Base-by-base conservation (phyloP, 257 asterid genomes). In the Scutellaria barbata region DNA sequence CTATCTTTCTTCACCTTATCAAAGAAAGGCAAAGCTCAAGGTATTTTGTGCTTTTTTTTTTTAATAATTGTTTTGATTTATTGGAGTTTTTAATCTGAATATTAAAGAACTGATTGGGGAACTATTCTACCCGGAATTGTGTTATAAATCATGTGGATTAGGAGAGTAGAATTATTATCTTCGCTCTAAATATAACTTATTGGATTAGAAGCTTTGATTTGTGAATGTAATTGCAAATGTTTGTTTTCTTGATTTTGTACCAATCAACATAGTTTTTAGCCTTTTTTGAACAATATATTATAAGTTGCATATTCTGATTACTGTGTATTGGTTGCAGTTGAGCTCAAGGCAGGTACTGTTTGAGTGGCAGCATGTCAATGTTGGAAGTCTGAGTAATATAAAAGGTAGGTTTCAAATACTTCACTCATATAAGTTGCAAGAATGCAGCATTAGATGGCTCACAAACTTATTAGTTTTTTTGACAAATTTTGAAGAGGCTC, bases 341-440 rank as follows among this genome's bases (percentile, higher is more conserved):
- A 76, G 77, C 79, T 74, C 86, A 37, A 68, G 76, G 63, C 41
- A 56, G 56, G 85, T 83, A 78, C 62, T 74, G 75, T 68, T 81
- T 58, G 76, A 54, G 75, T 25, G 74, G 78, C 85, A 71, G 78
- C 76, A 71, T 55, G 55, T 69, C 40, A 59, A 70, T 55, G 25
- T 79, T 50, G 70, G 73, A 79, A 71, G 56, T 66, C 76, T 67
- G 71, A 65, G 77, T 39, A 77, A 63, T 63, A 62, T 53, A 67
- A 84, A 69, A 88, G 92, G 98, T 92, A 79, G 64, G 13, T 74
- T 80, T 52, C 47, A 5, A 39, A 47, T 25, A 13, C 59, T 74
- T 58, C 48, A 73, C 10, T 56, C 40, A 46, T 63, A n/a, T 48
- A 63, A 43, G 22, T 37, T 76, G 57, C 52, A 57, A 37, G 20